Evolutionary conservation across 2,329 filamentous ascomycete species (phyloP).

Genomic region (Exophiala sp.): DNA sequence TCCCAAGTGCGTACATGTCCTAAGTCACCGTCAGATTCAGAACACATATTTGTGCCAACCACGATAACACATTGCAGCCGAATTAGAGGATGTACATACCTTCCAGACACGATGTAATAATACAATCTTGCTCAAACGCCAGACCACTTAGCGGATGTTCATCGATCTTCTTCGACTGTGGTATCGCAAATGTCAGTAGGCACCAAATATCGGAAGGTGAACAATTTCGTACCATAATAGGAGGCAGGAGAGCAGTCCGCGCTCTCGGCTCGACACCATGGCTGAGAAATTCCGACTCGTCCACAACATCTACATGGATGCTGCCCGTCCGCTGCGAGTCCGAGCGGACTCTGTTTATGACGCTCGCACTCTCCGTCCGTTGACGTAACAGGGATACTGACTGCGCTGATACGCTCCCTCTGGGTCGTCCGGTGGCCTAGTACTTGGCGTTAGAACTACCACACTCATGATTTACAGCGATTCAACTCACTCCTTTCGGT

Average conservation of each 20-base stretch:
- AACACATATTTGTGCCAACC: not conserved
- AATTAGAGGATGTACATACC: constrained; percentile 55
- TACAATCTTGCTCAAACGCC: constrained; percentile 88
- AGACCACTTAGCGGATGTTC: constrained; percentile 85
- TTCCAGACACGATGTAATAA: constrained; percentile 86
- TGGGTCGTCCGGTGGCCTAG: constrained; percentile 31
- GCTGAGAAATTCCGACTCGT: constrained; percentile 60
- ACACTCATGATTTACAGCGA: not conserved
- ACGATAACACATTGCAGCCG: constrained; percentile 21
- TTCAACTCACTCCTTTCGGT: constrained; percentile 69
- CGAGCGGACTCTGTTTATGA: constrained; percentile 60
- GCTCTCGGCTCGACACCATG: constrained; percentile 84
- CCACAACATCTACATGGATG: constrained; percentile 36
- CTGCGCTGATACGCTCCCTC: constrained; percentile 49
- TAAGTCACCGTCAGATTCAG: constrained; percentile 36
- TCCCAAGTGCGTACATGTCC: constrained; percentile 75
- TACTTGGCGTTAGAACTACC: constrained; percentile 1
- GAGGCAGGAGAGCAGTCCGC: constrained; percentile 79
- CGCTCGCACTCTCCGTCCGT: constrained; percentile 60
- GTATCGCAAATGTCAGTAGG: constrained; percentile 2
- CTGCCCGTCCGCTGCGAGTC: constrained; percentile 58
- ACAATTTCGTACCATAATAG: constrained; percentile 68
- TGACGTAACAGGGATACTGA: constrained; percentile 49
- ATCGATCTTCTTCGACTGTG: constrained; percentile 77
- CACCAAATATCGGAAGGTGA: constrained; percentile 6